Evolutionary conservation across 2,329 filamentous ascomycete genomes (phyloP).

Genomic region (Aspergillus japonicus): DNA sequence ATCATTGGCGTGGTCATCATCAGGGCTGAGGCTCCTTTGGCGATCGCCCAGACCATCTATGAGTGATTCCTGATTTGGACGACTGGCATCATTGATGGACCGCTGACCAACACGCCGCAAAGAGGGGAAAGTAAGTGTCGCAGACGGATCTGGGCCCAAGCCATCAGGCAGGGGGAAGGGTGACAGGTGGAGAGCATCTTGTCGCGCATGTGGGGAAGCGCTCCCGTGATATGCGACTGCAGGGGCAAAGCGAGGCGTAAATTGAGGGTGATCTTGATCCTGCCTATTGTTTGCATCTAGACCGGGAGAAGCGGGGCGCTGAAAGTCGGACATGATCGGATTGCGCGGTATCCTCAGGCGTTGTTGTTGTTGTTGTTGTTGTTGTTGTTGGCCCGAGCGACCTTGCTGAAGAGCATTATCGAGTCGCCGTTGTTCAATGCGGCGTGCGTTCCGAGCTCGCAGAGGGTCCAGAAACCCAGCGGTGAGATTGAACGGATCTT

Average conservation of each 20-base stretch:
- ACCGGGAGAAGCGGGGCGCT: constrained; percentile 23
- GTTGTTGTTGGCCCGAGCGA: constrained; percentile 33
- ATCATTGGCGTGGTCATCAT: constrained; percentile 51
- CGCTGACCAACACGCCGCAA: constrained; percentile 38
- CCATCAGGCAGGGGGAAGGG: constrained; percentile 26
- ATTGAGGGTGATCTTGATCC: constrained; percentile 25
- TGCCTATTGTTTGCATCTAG: constrained; percentile 17
- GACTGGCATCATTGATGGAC: constrained; percentile 25
- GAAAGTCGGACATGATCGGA: constrained; percentile 29
- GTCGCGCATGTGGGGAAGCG: constrained; percentile 21
- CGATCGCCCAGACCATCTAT: constrained; percentile 81
- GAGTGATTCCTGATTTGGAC: constrained; percentile 21
- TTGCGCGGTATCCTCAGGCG: constrained; percentile 39
- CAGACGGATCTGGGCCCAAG: constrained; percentile 19
- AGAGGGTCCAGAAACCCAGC: constrained; percentile 20
- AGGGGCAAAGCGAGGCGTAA: constrained; percentile 47
- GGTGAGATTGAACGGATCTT: constrained; percentile 32
- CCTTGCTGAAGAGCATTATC: constrained; percentile 35
- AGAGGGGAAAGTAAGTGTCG: constrained; percentile 26
- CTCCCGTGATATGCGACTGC: constrained; percentile 35
- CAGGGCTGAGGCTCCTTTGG: constrained; percentile 74
- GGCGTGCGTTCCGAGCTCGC: not conserved
- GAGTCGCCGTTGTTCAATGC: constrained; percentile 36
- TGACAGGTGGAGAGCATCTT: constrained; percentile 23
- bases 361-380: constrained; percentile 33